These are phyloP conservation scores for Glaciozyma antarctica DNA, from an alignment of 768 basidiomycete genomes.

Conservation along the genomic window DNA sequence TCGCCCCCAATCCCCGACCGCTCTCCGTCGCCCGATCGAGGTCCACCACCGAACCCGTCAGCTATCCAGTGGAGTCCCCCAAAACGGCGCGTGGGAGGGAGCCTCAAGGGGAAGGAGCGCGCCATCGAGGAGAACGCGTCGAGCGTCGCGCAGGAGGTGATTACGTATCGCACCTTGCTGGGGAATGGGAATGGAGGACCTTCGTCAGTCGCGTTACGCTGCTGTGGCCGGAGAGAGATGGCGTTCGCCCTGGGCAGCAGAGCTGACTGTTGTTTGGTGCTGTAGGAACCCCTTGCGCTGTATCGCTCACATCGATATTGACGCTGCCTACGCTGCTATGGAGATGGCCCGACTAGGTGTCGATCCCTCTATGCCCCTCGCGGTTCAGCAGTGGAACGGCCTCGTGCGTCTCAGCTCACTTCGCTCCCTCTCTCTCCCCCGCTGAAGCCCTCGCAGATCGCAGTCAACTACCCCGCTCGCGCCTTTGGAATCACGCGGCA, in stretches of 20 bases:
- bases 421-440: background rate
- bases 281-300: constrained; percentile 61
- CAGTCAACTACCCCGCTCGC: constrained; percentile 90
- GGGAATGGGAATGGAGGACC: constrained; percentile 19
- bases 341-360: constrained; percentile 55
- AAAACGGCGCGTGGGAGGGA: constrained; percentile 19
- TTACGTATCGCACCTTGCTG: constrained; percentile 36
- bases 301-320: constrained; percentile 76
- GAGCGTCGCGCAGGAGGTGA: constrained; percentile 16
- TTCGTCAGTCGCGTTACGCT: background rate
- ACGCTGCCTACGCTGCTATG: constrained; percentile 63
- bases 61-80: constrained; percentile 22
- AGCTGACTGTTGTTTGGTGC: constrained; percentile 29
- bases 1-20: constrained; percentile 25
- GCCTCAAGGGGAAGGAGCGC: constrained; percentile 32
- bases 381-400: constrained; percentile 78
- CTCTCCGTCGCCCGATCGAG: background rate
- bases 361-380: constrained; percentile 52
- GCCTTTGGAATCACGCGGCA: constrained; percentile 88
- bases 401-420: constrained; percentile 38
- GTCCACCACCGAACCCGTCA: background rate
- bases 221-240: background rate
- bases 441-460: constrained; percentile 47
- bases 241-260: background rate
- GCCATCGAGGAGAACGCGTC: constrained; percentile 5